phyloP scores from a whole-genome alignment of 768 basidiomycete species.

The Porphyrellus cyaneotinctus region DNA sequence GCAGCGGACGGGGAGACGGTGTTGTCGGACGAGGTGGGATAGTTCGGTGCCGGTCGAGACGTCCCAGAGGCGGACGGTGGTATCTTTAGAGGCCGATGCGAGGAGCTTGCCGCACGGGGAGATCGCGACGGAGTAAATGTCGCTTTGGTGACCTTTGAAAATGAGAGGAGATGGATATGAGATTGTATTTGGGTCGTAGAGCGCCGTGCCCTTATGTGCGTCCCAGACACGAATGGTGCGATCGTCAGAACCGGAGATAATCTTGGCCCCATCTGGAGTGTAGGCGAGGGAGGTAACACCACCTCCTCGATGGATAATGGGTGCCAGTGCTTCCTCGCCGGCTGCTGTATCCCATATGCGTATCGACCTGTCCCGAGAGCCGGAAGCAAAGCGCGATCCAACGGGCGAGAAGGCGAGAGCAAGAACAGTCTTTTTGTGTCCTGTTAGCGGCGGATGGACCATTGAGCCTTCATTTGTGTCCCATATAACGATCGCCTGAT shows the following conservation, averaged over 20 bases:
- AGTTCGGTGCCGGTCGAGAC: conserved; percentile 17
- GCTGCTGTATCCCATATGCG: conserved; percentile 25
- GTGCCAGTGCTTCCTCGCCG: conserved; percentile 15
- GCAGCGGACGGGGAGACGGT: conserved; percentile 22
- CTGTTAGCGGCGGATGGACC: conserved; percentile 15
- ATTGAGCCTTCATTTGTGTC: conserved; percentile 13
- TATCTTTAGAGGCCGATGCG: conserved; percentile 31
- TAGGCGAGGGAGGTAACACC: conserved; percentile 25
- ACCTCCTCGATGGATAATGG: conserved; percentile 18
- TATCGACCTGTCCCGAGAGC: conserved; percentile 28
- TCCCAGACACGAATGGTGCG: conserved; percentile 30
- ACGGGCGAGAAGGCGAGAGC: conserved; percentile 29
- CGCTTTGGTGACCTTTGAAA: conserved; percentile 21
- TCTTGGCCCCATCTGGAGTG: conserved; percentile 26
- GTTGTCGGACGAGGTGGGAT: conserved; percentile 25
- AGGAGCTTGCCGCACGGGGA: conserved; percentile 30
- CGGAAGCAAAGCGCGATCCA: conserved; percentile 27
- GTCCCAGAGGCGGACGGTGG: conserved; percentile 31
- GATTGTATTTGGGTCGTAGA: conserved; percentile 10
- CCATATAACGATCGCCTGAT: conserved; percentile 28
- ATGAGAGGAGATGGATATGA: conserved; percentile 10
- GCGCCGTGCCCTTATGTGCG: conserved; percentile 14
- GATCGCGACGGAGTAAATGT: conserved; percentile 26
- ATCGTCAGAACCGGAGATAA: conserved; percentile 32
- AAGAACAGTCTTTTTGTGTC: conserved; percentile 26